Evolutionary conservation across 2,329 filamentous ascomycete genomes (phyloP).

Genomic region (Paraphoma chrysanthemicola): DNA sequence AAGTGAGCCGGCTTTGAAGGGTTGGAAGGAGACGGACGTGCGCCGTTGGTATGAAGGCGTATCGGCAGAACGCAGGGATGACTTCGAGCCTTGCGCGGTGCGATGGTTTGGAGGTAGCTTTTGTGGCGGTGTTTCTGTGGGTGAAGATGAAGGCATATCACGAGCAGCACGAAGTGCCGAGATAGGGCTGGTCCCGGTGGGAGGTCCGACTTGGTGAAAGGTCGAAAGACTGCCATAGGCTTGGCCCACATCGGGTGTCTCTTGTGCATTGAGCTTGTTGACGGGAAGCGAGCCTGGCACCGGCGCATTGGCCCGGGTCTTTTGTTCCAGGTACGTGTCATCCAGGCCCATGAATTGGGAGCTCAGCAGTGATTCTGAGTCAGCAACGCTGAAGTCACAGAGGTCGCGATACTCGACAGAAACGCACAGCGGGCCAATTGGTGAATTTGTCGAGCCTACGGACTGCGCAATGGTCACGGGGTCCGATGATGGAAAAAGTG

Average conservation of each 20-base stretch:
- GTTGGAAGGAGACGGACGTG: constrained; percentile 88
- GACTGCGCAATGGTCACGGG: constrained; percentile 74
- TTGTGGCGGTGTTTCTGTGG: constrained; percentile 59
- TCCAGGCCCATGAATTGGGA: constrained; percentile 93
- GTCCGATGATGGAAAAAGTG: constrained; percentile 65
- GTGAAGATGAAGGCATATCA: constrained; percentile 60
- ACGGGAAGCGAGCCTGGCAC: constrained; percentile 80
- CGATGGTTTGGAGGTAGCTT: constrained; percentile 56
- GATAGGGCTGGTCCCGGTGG: constrained; percentile 82
- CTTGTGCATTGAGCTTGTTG: constrained; percentile 56
- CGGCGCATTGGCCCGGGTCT: constrained; percentile 59
- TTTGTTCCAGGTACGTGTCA: constrained; percentile 82
- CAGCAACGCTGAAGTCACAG: constrained; percentile 89
- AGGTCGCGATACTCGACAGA: constrained; percentile 85
- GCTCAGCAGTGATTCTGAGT: constrained; percentile 87
- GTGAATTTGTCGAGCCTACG: constrained; percentile 85
- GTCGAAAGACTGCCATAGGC: constrained; percentile 91
- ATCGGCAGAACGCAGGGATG: constrained; percentile 60
- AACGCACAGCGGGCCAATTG: constrained; percentile 82
- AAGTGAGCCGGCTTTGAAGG: constrained; percentile 95
- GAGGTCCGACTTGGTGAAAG: constrained; percentile 78
- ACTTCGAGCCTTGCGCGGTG: constrained; percentile 56
- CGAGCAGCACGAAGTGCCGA: constrained; percentile 78
- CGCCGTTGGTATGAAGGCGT: constrained; percentile 65
- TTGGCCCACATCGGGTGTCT: constrained; percentile 70